phyloP scores from a whole-genome alignment of 306 rosid species.

The Begonia masoniana region DNA sequence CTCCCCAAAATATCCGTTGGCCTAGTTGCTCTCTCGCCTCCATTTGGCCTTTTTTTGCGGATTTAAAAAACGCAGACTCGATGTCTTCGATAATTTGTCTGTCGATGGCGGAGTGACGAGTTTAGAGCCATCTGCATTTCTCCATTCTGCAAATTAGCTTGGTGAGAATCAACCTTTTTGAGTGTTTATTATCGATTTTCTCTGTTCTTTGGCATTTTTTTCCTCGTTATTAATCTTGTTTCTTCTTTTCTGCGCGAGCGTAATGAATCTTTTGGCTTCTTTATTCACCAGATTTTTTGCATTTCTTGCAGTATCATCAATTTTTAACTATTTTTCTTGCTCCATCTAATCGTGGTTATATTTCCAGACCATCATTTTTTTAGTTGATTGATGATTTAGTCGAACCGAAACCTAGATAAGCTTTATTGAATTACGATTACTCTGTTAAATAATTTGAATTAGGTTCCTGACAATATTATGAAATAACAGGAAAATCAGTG shows the following conservation, averaged over 20 bases:
- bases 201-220: background rate
- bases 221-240: background rate
- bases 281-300: background rate
- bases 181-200: background rate
- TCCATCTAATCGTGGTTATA: background rate
- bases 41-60: constrained; percentile 7
- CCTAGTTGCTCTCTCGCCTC: constrained; percentile 18
- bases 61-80: background rate
- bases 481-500: background rate
- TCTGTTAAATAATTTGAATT: background rate
- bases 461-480: background rate
- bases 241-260: background rate
- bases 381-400: background rate
- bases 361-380: background rate
- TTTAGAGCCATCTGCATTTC: constrained; percentile 1
- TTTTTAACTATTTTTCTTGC: background rate
- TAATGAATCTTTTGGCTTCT: background rate
- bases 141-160: constrained; percentile 1
- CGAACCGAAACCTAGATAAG: background rate
- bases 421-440: constrained; percentile 6
- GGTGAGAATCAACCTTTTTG: background rate
- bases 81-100: background rate
- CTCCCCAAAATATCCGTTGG: constrained; percentile 14
- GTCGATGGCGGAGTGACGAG: constrained; percentile 3
- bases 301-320: background rate